Base-by-base conservation (phyloP, 306 rosid species). In the Ormosia semicastrata region DNA sequence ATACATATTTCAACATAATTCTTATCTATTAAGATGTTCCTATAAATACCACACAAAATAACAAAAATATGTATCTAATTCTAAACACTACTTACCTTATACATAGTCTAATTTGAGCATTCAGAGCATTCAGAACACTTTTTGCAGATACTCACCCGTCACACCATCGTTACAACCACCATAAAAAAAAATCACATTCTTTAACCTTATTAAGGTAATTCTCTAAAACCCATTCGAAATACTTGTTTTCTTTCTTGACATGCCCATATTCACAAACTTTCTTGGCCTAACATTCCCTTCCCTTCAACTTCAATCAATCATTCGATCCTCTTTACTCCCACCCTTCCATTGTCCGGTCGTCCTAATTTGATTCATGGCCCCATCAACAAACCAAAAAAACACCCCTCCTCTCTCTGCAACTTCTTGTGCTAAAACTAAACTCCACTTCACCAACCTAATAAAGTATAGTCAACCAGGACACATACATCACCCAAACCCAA, bases 261-360 rank as follows among this genome's bases (percentile, higher is more conserved):
- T 30, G 17, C 17, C 30, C 71, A 75, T 60, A 75, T 8, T 58
- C 41, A 74, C 32, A 17, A 34, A 2, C 58, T 30, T 13, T 58
- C 9, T 6, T 4, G 7, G 12, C 54, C 66, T 0, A 8, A 32
- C 50, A 13, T 14, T 46, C 44, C 44, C 57, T 5, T 70, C 36
- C 47, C 65, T 65, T 78, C 37, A 47, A 71, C 66, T 80, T 80
- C 24, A 84, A 43, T 73, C 68, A 78, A 79, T 46, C 75, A 49
- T 78, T 79, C 56, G 34, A 57, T 78, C 68, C 49, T 57, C 77
- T 84, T 84, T 73, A 78, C 81, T 84, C 84, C 10, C 76, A 84
- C 80, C 64, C 84, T 65, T 65, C 18, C 52, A 73, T 57, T 57
- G 17, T 33, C 44, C 63, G 54, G 53, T 11, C n/a, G 36, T 34